A percentile compares a stretch with the other conserved stretches of the same genome.
phyloP scores from a whole-genome alignment of 768 basidiomycete species.

The Suillus luteus region DNA sequence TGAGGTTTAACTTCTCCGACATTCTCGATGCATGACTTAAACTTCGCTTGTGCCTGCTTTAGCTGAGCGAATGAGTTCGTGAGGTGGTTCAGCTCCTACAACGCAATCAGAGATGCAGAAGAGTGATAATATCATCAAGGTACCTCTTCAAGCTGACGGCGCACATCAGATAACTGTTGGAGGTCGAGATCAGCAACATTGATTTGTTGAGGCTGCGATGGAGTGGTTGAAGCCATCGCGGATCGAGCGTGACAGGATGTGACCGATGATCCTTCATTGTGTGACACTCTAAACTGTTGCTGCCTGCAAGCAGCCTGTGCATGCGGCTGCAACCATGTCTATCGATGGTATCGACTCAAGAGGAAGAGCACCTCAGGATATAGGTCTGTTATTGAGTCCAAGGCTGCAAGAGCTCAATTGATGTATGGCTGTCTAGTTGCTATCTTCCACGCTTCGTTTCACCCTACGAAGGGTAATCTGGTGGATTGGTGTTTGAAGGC shows the following conservation, averaged over 20 bases:
- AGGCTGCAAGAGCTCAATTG: background rate
- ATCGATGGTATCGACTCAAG: constrained; percentile 34
- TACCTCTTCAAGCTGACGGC: constrained; percentile 92
- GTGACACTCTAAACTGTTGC: constrained; percentile 16
- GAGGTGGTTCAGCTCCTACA: constrained; percentile 88
- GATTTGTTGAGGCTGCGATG: constrained; percentile 62
- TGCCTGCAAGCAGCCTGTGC: constrained; percentile 20
- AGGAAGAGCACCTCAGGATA: constrained; percentile 50
- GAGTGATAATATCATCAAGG: background rate
- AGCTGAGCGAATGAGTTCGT: constrained; percentile 91
- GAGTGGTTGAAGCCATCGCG: constrained; percentile 35
- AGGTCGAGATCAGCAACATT: constrained; percentile 83
- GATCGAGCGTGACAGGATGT: constrained; percentile 10
- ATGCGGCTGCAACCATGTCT: constrained; percentile 20
- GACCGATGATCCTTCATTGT: constrained; percentile 21
- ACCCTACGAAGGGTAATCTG: constrained; percentile 78
- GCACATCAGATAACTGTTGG: constrained; percentile 84
- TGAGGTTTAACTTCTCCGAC: constrained; percentile 71
- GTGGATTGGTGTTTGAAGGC: constrained; percentile 80
- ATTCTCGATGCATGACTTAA: constrained; percentile 83
- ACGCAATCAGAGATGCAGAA: background rate
- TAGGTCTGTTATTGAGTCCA: constrained; percentile 36
- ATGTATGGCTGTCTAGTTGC: constrained; percentile 50
- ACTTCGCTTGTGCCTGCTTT: constrained; percentile 91
- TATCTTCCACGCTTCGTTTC: constrained; percentile 84